A percentile compares a stretch with the other conserved stretches of the same genome.
Evolutionary conservation across 192 early-diverging fungal genomes (phyloP).

Genomic region (Funneliformis geosporum): DNA sequence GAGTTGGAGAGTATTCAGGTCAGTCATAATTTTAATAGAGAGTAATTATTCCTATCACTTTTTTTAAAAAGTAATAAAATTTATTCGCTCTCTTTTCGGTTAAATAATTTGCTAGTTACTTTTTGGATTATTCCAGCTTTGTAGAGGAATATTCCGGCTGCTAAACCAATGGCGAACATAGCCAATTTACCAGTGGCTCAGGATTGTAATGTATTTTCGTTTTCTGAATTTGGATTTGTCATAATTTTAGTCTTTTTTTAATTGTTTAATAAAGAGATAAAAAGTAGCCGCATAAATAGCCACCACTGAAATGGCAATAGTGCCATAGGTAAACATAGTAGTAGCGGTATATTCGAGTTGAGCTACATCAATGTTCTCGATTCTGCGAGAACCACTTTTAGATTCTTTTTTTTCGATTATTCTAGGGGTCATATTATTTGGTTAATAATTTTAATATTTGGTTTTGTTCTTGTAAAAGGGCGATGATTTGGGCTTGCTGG

Average conservation of each 20-base stretch:
- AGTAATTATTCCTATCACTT: not conserved
- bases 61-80: no score
- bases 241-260: conserved; percentile 18
- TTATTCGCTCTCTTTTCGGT: not conserved
- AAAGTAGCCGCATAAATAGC: not conserved
- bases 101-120: conserved; percentile 15
- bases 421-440: no score
- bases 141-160: not conserved
- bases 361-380: no score
- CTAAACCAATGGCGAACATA: conserved; percentile 9
- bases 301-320: not conserved
- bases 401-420: no score
- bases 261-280: conserved; percentile 12
- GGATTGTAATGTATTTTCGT: not conserved
- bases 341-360: not conserved
- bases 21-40: no score
- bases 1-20: no score
- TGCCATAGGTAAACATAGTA: not conserved
- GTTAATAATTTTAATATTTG: no score
- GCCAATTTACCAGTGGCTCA: conserved; percentile 24
- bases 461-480: no score
- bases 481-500: not conserved
- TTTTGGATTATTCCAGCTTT: not conserved
- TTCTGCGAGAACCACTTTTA: no score
- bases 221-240: not conserved